Evolutionary conservation across 306 rosid genomes (phyloP), one percentile per base, ranked within the genome.

Genomic region (Dicorynia guianensis): DNA sequence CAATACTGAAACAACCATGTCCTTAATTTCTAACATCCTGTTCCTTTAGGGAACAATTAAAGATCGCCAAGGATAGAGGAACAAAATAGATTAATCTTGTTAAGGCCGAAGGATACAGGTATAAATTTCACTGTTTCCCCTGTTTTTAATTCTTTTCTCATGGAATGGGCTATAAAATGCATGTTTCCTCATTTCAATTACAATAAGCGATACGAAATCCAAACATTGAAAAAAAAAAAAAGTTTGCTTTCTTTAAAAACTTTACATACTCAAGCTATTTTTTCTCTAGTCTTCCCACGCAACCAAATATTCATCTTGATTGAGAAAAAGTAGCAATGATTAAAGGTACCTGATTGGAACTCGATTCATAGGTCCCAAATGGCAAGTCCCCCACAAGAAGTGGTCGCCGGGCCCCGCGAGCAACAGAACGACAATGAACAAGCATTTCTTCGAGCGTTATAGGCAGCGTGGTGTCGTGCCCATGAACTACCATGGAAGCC

Each of bases 401-500:
- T 5, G 97, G 98, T 34, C 80, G 71, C 34, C 80, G 86, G 30
- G 97, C 92, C 0, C 98, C 97, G 72, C 97, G 97, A 19, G 96
- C 95, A 43, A 89, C 96, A 2, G 96, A 83, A 5, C 94, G 93
- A 47, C 95, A 94, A 69, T 92, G 97, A 44, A 89, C 91, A 11
- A 94, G 96, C 87, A 90, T 90, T 55, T 93, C 93, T 1, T 90
- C 91, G 5, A 93, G 77, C 0, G 84, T 74, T 39, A 93, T 93
- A 0, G 97, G 94, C 5, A 93, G 86, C 0, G 96, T 93, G 55
- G 97, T 93, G 76, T 93, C 93, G 25, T 93, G 80, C 1, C 97
- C 98, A n/a, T 92, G 98, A 13, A 95, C 97, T 12, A 92, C 98
- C 98, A 95, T 95, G 75, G 98, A 59, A 0, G 90, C 97, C 6